These are phyloP conservation scores for Phyllosticta citribraziliensis DNA, from an alignment of 2,329 filamentous ascomycete genomes.

Conservation along the genomic window DNA sequence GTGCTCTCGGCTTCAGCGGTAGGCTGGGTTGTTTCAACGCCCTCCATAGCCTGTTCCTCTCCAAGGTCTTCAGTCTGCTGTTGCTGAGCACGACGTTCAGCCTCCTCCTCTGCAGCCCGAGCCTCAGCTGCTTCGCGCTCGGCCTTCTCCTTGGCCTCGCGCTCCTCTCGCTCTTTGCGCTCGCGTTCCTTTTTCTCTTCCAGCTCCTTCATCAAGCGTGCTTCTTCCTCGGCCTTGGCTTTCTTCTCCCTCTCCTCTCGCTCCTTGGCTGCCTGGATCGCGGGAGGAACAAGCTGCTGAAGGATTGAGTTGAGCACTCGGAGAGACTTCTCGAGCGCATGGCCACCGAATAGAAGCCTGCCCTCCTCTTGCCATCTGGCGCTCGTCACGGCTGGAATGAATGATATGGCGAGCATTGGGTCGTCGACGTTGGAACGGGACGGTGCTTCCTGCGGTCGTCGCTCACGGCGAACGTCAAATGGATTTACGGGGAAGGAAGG, in stretches of 20 bases:
- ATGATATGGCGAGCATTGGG: slow-evolving; percentile 65
- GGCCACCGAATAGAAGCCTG: slow-evolving; percentile 68
- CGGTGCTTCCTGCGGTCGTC: slow-evolving; percentile 22
- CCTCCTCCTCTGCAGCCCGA: slow-evolving; percentile 23
- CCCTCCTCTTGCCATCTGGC: slow-evolving; percentile 85
- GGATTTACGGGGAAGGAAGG: slow-evolving; percentile 7
- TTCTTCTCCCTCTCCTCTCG: slow-evolving; percentile 52
- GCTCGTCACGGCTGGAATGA: slow-evolving; percentile 60
- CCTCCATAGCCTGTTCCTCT: slow-evolving; percentile 59
- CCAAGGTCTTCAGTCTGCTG: slow-evolving; percentile 25
- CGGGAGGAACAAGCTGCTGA: slow-evolving; percentile 67
- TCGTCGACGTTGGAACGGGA: slow-evolving; percentile 40
- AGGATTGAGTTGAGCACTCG: slow-evolving; percentile 61
- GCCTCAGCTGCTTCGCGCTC: slow-evolving; percentile 29
- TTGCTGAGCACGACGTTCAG: slow-evolving; percentile 11
- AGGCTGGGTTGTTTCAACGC: slow-evolving; percentile 49
- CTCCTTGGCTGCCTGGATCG: slow-evolving; percentile 71
- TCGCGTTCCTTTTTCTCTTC: slow-evolving; percentile 36
- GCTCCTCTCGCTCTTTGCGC: slow-evolving; percentile 38
- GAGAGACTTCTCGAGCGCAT: slow-evolving; percentile 57
- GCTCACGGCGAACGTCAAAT: slow-evolving; percentile 18
- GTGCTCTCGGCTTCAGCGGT: slow-evolving; percentile 36
- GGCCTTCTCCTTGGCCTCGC: slow-evolving; percentile 38
- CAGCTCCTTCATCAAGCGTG: slow-evolving; percentile 12
- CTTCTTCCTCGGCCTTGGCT: slow-evolving; percentile 44